These are phyloP conservation scores for Fusarium verrucosum DNA, from an alignment of 2,329 filamentous ascomycete species.

Conservation along the genomic window DNA sequence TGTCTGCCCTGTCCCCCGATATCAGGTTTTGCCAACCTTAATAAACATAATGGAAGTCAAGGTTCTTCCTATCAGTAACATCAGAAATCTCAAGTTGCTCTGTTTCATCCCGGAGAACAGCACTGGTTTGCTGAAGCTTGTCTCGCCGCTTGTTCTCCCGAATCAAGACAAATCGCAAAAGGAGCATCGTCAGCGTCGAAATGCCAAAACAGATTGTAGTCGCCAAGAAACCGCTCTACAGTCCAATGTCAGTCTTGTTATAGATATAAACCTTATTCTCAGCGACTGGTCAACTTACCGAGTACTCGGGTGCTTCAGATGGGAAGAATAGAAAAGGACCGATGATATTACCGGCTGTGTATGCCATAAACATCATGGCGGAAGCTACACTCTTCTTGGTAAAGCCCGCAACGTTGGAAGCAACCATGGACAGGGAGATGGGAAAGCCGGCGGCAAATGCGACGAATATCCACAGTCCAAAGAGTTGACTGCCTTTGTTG, in stretches of 20 bases:
- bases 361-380: constrained; percentile 41
- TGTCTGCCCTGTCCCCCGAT: no score
- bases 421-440: constrained; percentile 31
- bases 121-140: constrained; percentile 1
- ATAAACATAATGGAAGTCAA: constrained; percentile 37
- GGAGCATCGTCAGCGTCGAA: constrained; percentile 25
- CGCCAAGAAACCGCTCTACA: constrained; percentile 36
- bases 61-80: constrained; percentile 30
- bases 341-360: constrained; percentile 34
- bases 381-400: constrained; percentile 39
- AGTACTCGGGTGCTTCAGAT: constrained; percentile 28
- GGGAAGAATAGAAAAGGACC: constrained; percentile 39
- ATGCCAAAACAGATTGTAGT: constrained; percentile 35
- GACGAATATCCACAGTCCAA: constrained; percentile 33
- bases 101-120: neutral
- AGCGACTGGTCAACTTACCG: constrained; percentile 12
- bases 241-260: neutral
- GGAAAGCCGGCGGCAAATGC: constrained; percentile 38
- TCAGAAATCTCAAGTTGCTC: constrained; percentile 31
- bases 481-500: constrained; percentile 25
- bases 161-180: constrained; percentile 21
- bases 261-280: fast-evolving
- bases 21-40: neutral
- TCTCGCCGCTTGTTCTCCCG: constrained; percentile 33
- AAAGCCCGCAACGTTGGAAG: constrained; percentile 38